Evolutionary conservation across 1,284 basidiomycete genomes (phyloP).

Genomic region (Ceratobasidium papillatum): DNA sequence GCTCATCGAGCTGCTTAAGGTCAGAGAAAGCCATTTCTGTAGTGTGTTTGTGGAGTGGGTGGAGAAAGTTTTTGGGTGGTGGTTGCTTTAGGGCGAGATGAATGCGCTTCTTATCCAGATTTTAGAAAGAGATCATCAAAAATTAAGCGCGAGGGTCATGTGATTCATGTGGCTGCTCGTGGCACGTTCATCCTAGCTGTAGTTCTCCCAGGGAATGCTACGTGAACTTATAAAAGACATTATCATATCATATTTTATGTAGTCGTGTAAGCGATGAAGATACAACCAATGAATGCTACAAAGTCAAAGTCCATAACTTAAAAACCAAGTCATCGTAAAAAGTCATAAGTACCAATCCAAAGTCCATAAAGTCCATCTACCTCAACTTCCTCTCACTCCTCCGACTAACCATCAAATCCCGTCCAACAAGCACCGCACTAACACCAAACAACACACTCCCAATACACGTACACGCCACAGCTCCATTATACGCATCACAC

Average conservation of each 20-base stretch:
- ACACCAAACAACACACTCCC: constrained; percentile 19
- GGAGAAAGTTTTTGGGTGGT: constrained; percentile 19
- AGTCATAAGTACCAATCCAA: constrained; percentile 2
- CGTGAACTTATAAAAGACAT: background rate
- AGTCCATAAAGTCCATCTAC: constrained; percentile 2
- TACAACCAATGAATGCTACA: constrained; percentile 9
- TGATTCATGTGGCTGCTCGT: background rate
- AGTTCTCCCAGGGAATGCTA: no score
- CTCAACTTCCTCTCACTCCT: constrained; percentile 28
- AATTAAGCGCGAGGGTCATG: constrained; percentile 32
- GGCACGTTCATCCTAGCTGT: background rate
- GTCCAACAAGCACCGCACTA: constrained; percentile 20
- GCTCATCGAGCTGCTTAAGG: constrained; percentile 80
- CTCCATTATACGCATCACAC: constrained; percentile 75
- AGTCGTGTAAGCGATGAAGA: background rate
- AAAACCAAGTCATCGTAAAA: no score
- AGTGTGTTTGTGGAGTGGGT: background rate
- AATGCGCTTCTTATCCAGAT: constrained; percentile 14
- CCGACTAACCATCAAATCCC: constrained; percentile 27
- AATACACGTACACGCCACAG: constrained; percentile 66
- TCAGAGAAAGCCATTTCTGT: constrained; percentile 54
- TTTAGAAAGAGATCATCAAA: constrained; percentile 31
- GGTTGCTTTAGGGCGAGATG: constrained; percentile 19
- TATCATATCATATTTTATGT: background rate
- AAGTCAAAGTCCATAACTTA: constrained; percentile 4